Percentiles rank a stretch among this genome's conserved stretches.
phyloP scores from a whole-genome alignment of 2,329 filamentous ascomycete genomes.

The Aquanectria penicillioides region DNA sequence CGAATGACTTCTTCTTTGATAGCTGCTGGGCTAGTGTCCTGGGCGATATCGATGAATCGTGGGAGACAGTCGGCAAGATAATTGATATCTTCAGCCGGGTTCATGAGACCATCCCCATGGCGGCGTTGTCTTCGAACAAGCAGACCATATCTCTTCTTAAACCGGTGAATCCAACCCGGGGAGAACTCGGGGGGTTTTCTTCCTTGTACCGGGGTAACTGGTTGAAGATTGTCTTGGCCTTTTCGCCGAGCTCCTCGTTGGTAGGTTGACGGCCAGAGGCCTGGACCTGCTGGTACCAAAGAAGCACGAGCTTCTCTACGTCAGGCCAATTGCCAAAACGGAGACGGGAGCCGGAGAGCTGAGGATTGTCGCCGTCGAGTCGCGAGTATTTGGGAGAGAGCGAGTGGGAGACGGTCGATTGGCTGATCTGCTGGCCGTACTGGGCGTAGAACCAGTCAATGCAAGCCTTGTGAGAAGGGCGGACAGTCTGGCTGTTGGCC shows the following conservation, averaged over 20 bases:
- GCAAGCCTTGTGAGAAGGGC: slow-evolving; percentile 69
- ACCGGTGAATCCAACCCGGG: slow-evolving; percentile 71
- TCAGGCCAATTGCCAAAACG: slow-evolving; percentile 73
- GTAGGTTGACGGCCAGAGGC: slow-evolving; percentile 66
- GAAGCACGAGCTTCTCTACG: slow-evolving; percentile 66
- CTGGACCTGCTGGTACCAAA: slow-evolving; percentile 64
- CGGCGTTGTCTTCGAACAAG: slow-evolving; percentile 66
- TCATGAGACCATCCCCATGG: slow-evolving; percentile 57
- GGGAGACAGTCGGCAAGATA: slow-evolving; percentile 71
- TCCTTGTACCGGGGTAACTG: slow-evolving; percentile 69
- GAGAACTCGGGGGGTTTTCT: slow-evolving; percentile 70
- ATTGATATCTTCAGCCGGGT: slow-evolving; percentile 64
- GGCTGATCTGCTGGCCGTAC: slow-evolving; percentile 69
- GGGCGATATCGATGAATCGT: slow-evolving; percentile 65
- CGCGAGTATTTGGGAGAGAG: slow-evolving; percentile 70
- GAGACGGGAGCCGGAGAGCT: slow-evolving; percentile 69
- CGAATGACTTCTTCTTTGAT: slow-evolving; percentile 68
- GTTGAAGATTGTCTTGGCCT: slow-evolving; percentile 68
- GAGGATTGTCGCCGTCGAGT: slow-evolving; percentile 67
- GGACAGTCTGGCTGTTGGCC: slow-evolving; percentile 65
- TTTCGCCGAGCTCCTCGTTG: slow-evolving; percentile 71
- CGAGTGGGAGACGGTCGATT: slow-evolving; percentile 71
- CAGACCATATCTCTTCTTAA: slow-evolving; percentile 71
- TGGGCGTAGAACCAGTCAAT: slow-evolving; percentile 70
- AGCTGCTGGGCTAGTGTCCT: slow-evolving; percentile 68